phyloP scores from a whole-genome alignment of 345 rosid genomes.

The Murraya koenigii region DNA sequence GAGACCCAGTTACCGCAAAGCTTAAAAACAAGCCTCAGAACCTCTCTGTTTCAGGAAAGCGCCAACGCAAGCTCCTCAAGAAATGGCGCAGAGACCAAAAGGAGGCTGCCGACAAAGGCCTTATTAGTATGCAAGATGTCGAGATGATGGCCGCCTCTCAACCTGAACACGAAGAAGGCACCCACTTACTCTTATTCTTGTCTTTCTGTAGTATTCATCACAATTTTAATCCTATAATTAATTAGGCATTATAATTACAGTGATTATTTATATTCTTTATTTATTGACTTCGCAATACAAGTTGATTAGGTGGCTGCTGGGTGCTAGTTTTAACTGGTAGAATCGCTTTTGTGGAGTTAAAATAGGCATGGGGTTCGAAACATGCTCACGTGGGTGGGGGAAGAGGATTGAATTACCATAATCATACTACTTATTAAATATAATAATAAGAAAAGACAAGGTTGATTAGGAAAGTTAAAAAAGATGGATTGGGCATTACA shows the following conservation, averaged over 20 bases:
- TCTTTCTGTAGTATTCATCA: neutral
- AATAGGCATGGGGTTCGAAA: no score
- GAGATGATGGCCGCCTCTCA: constrained; percentile 71
- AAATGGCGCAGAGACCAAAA: constrained; percentile 82
- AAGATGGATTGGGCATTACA: neutral
- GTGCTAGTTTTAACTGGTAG: no score
- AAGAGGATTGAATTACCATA: no score
- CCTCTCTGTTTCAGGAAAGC: constrained; percentile 69
- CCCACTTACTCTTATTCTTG: no score
- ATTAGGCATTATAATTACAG: no score
- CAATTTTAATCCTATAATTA: no score
- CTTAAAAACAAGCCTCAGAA: constrained; percentile 45
- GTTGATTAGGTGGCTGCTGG: neutral
- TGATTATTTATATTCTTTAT: neutral
- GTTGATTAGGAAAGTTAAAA: neutral
- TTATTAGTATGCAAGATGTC: constrained; percentile 72
- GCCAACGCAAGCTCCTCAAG: constrained; percentile 70
- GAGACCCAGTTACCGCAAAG: constrained; percentile 63
- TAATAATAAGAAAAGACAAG: neutral
- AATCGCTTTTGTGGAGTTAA: no score
- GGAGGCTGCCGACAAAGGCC: constrained; percentile 64
- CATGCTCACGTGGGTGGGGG: no score
- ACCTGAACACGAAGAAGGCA: constrained; percentile 37
- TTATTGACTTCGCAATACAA: neutral
- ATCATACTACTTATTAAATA: no score